Conservation (phyloP, 257 asterid species). For the Penstemon davidsonii region DNA sequence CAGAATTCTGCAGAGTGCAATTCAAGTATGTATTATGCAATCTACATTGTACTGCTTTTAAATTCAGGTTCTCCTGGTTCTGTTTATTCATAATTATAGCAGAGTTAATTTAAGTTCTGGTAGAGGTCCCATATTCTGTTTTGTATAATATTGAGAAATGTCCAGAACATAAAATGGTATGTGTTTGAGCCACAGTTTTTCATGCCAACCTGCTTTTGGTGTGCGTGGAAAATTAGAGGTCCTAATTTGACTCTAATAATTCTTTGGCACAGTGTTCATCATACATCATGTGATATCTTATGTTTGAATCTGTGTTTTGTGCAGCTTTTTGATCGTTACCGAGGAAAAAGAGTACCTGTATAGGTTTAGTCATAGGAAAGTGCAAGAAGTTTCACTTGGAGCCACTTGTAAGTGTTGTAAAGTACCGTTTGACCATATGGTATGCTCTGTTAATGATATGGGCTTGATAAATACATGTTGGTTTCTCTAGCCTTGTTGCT, state of each 20-base stretch:
- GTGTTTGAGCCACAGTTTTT: background rate
- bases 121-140: background rate
- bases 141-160: slow-evolving; percentile 12
- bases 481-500: background rate
- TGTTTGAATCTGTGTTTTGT: slow-evolving; percentile 22
- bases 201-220: slow-evolving; percentile 1
- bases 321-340: slow-evolving; percentile 65
- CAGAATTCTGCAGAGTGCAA: background rate
- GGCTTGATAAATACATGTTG: slow-evolving; percentile 3
- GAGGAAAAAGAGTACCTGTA: slow-evolving; percentile 54
- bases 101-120: background rate
- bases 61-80: slow-evolving; percentile 12
- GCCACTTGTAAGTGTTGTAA: slow-evolving; percentile 26
- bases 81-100: background rate
- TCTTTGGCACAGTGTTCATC: background rate
- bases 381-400: slow-evolving; percentile 14
- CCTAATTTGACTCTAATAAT: no score
- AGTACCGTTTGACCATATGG: slow-evolving; percentile 11
- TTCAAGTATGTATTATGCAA: background rate
- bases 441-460: background rate
- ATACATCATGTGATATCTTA: slow-evolving; percentile 19
- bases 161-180: background rate
- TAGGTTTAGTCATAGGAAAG: slow-evolving; percentile 24
- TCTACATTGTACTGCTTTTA: background rate
- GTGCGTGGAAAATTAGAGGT: no score